These are phyloP conservation scores for Paecilomyces fulvus DNA, from an alignment of 2,329 filamentous ascomycete genomes.

Conservation along the genomic window DNA sequence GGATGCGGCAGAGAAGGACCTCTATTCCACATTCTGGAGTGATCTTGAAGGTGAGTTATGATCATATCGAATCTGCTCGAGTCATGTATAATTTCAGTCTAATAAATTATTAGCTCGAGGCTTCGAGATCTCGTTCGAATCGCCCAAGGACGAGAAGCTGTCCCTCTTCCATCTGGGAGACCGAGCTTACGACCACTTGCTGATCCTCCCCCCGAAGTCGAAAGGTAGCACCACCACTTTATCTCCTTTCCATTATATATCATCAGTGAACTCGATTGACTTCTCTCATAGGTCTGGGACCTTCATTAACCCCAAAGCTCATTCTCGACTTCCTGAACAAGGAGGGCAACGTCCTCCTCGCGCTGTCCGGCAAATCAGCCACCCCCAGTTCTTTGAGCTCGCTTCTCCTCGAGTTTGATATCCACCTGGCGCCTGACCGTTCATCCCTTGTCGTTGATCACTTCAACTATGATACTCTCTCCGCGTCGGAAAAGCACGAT, in stretches of 20 bases:
- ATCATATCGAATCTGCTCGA: neutral
- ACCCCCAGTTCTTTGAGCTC: slow-evolving; percentile 67
- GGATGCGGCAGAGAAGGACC: slow-evolving; percentile 67
- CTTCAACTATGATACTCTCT: slow-evolving; percentile 79
- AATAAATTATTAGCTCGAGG: slow-evolving; percentile 57
- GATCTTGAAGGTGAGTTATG: slow-evolving; percentile 37
- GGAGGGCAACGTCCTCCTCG: slow-evolving; percentile 82
- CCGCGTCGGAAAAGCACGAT: slow-evolving; percentile 76
- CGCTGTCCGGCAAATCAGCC: slow-evolving; percentile 63
- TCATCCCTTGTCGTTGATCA: slow-evolving; percentile 84
- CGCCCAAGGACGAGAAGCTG: slow-evolving; percentile 70
- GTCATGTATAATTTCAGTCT: neutral
- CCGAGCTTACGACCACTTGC: slow-evolving; percentile 79
- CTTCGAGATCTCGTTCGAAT: slow-evolving; percentile 71
- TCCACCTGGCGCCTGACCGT: slow-evolving; percentile 77
- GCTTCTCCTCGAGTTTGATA: slow-evolving; percentile 79
- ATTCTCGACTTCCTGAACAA: slow-evolving; percentile 88
- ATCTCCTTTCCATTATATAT: neutral
- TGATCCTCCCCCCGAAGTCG: slow-evolving; percentile 79
- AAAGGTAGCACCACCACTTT: slow-evolving; percentile 56
- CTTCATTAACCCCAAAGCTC: slow-evolving; percentile 73
- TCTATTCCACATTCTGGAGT: slow-evolving; percentile 67
- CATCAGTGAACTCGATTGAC: slow-evolving; percentile 15
- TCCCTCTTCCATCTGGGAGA: slow-evolving; percentile 79
- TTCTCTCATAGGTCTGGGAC: slow-evolving; percentile 61